phyloP scores from a whole-genome alignment of 345 rosid species.

The Populus euphratica region DNA sequence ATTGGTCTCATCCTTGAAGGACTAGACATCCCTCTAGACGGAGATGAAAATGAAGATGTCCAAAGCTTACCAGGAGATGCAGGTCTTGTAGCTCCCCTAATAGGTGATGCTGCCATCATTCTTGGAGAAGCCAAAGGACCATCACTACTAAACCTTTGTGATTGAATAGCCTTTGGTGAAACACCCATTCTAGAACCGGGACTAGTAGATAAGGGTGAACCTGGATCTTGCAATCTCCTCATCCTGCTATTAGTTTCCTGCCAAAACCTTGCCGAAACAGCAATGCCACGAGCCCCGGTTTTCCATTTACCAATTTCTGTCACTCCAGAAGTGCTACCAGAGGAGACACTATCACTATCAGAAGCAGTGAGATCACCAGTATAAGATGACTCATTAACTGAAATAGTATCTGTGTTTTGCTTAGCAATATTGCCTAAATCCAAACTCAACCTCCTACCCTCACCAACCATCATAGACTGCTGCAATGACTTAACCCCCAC shows the following conservation, averaged over 20 bases:
- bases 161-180: slow-evolving; percentile 54
- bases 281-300: slow-evolving; percentile 41
- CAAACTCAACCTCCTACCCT: slow-evolving; percentile 54
- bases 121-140: slow-evolving; percentile 54
- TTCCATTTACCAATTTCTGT: slow-evolving; percentile 48
- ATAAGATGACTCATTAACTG: slow-evolving; percentile 41
- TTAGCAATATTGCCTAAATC: slow-evolving; percentile 41
- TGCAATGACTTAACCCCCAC: slow-evolving; percentile 45
- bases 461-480: slow-evolving; percentile 52
- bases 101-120: slow-evolving; percentile 56
- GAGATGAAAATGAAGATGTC: slow-evolving; percentile 51
- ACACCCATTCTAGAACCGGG: slow-evolving; percentile 52
- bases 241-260: slow-evolving; percentile 87
- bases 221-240: slow-evolving; percentile 84
- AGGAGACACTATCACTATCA: slow-evolving; percentile 76
- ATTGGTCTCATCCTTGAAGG: slow-evolving; percentile 60
- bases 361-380: slow-evolving; percentile 61
- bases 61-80: slow-evolving; percentile 82
- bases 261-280: slow-evolving; percentile 80
- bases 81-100: slow-evolving; percentile 52
- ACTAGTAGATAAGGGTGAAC: slow-evolving; percentile 60
- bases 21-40: slow-evolving; percentile 60
- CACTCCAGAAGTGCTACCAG: slow-evolving; percentile 63
- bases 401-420: slow-evolving; percentile 42
- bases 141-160: slow-evolving; percentile 62